Evolutionary conservation across 371 early-diverging fungal species (phyloP), one percentile per base, ranked within the genome.

Genomic region (Actinomortierella wolfii): DNA sequence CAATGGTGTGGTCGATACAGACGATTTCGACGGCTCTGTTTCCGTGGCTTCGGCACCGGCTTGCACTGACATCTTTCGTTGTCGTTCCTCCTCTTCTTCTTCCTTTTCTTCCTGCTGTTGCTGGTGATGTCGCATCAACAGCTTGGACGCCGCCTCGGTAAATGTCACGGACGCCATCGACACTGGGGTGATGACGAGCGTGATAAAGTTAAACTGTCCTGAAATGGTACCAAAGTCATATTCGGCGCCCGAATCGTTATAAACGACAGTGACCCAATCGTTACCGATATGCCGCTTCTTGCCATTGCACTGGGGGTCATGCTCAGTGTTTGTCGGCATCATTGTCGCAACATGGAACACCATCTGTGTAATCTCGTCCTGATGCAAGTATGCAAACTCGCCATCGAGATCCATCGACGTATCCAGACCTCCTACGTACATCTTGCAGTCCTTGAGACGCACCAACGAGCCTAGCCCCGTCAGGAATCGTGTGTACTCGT

Each of bases 221-320:
- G 94, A 91, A 20, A 97, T 78, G 1, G 96, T 97, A 57, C 94
- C 89, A 77, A 96, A 94, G 28, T 84, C 84, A 73, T 93, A 97
- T 8, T 86, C 85, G 2, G 61, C 55, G 3, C 94, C 95, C 20
- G 91, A 89, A 64, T 98, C 97, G 66, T 96, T 94, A 68, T 91
- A 98, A 15, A 97, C 91, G 60, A 98, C 89, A 28, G 89, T 85
- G 34, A 97, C 94, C 80, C 86, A 97, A 71, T 97, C 96, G 69
- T 98, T 98, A 44, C 97, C 98, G 55, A 98, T 93, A 73, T 97
- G 97, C 20, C 96, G 82, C 79, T 98, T 98, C 71, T 98, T 98
- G 45, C 78, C 79, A 46, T 84, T 87, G 73, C 90, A 88, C 47
- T 83, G 81, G 18, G 89, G 88, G 76, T 97, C 96, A 21, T 82